Evolutionary conservation across 495 filamentous ascomycete genomes (phyloP), one percentile per base, ranked within the genome.

Genomic region (Penicillium samsonianum): DNA sequence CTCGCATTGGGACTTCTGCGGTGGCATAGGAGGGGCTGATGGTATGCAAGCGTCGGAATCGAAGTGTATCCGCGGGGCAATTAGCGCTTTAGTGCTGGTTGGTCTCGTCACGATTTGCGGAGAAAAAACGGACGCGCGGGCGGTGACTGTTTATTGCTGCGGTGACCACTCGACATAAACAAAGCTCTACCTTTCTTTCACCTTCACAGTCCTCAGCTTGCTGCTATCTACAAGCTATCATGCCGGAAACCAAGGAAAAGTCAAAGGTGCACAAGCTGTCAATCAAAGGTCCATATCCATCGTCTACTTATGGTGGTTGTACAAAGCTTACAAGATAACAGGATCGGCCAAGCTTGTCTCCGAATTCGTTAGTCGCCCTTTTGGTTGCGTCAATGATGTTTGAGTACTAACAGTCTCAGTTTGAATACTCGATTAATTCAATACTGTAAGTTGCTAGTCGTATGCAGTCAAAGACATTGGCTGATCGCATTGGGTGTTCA

Each of bases 391-490:
- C 31, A 30, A 30, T 33, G 20, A 31, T 47, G 6, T 11, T 30
- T 54, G 12, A 33, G 30, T 47, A 25, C 62, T 72, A 16, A 76
- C 63, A 55, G 28, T 5, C 19, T n/a, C 60, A 91, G 89, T 96
- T 98, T 73, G 90, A 98, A 78, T 96, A 95, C 70, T 96, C 90
- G 1, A 96, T 96, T 66, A 92, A 98, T 67, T 96, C 91, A 2
- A 96, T 97, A 37, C 79, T 98, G 86, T 84, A 70, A 64, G 77
- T 59, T 48, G 6, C 0, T 4, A 5, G 4, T 35, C 10, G n/a
- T 6, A 4, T 5, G 20, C 5, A 43, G 6, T n/a, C 4, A 10
- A 26, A 9, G 19, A 26, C 37, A 33, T 30, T 23, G 38, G 47
- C 61, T 64, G 11, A 58, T 60, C 44, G 31, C 48, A 47, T 57